Percentiles rank a stretch among this genome's conserved stretches.
phyloP scores from a whole-genome alignment of 441 rosid species.

The Euphorbia corollata region DNA sequence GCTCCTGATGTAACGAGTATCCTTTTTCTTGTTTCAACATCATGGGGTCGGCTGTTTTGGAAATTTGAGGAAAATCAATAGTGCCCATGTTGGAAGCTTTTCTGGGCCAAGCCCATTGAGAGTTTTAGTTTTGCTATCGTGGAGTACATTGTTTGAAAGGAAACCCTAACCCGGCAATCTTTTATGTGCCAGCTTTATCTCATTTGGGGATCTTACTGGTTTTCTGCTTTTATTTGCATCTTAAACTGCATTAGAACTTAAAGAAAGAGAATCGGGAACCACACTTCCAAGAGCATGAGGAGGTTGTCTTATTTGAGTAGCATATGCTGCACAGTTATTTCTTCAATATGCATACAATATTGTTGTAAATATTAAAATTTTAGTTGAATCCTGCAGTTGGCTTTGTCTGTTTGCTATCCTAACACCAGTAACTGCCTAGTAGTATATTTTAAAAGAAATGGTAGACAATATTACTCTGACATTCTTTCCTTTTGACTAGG shows the following conservation, averaged over 20 bases:
- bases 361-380: background rate
- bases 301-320: background rate
- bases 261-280: background rate
- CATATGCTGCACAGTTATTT: background rate
- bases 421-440: background rate
- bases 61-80: constrained; percentile 4
- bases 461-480: background rate
- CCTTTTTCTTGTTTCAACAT: background rate
- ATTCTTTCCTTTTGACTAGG: background rate
- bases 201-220: background rate
- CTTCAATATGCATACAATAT: background rate
- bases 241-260: constrained; percentile 1
- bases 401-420: background rate
- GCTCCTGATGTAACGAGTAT: background rate
- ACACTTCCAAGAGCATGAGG: background rate
- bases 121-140: background rate
- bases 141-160: background rate
- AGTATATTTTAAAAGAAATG: background rate
- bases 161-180: background rate
- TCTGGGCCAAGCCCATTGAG: background rate
- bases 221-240: background rate
- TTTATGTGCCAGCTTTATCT: background rate
- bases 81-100: background rate
- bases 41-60: background rate
- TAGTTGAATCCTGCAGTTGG: background rate